Percentiles rank a stretch among this genome's conserved stretches.
phyloP scores from a whole-genome alignment of 2,329 filamentous ascomycete genomes.

The Ascochyta lentis region DNA sequence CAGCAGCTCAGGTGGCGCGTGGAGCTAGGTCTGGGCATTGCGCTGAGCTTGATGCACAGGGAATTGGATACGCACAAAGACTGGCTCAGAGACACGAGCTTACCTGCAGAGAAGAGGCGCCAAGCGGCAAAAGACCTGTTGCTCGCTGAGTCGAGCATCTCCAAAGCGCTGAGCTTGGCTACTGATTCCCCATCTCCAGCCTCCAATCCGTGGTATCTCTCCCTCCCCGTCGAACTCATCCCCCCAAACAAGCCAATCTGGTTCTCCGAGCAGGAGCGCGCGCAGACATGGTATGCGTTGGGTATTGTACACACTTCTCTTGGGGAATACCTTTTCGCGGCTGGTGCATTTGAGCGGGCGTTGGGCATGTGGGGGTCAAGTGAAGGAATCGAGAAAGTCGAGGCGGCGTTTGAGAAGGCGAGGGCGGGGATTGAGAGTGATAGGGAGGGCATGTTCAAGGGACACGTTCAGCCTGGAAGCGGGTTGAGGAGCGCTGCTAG shows the following conservation, averaged over 20 bases:
- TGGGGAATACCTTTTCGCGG: conserved; percentile 42
- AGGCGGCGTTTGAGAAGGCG: conserved; percentile 35
- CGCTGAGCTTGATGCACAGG: conserved; percentile 25
- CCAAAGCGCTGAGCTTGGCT: conserved; percentile 33
- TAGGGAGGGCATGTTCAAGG: conserved; percentile 34
- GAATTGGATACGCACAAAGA: conserved; percentile 11
- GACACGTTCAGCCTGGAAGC: conserved; percentile 32
- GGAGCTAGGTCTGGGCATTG: conserved; percentile 34
- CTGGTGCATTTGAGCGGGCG: conserved; percentile 43
- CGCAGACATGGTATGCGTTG: conserved; percentile 37
- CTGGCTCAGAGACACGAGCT: conserved; percentile 20
- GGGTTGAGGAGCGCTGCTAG: conserved; percentile 32
- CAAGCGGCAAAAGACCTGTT: conserved; percentile 29
- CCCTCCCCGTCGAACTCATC: conserved; percentile 40
- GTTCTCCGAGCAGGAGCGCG: conserved; percentile 38
- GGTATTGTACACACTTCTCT: conserved; percentile 39
- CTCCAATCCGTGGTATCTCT: conserved; percentile 39
- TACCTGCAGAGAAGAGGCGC: neutral
- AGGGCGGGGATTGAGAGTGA: conserved; percentile 38
- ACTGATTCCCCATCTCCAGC: conserved; percentile 37
- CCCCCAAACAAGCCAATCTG: conserved; percentile 39
- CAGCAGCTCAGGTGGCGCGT: conserved; percentile 42
- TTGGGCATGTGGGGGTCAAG: conserved; percentile 23
- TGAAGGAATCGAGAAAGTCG: conserved; percentile 23
- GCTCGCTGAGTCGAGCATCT: conserved; percentile 31